These are phyloP conservation scores for Xylaria acuta DNA, from an alignment of 495 filamentous ascomycete species.

Conservation along the genomic window DNA sequence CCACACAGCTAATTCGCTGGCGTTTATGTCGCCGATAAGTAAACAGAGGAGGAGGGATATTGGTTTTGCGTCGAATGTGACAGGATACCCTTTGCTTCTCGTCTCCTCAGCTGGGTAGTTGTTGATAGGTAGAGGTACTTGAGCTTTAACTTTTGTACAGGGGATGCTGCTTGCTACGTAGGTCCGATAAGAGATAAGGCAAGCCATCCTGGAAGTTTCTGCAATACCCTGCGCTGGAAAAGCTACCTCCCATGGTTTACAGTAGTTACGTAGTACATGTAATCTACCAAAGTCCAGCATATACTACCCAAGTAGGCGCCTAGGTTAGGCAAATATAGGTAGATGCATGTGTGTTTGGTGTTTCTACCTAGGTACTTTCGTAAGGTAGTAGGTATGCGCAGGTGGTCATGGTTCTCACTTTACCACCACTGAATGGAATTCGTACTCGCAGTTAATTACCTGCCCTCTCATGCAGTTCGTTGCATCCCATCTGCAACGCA, in stretches of 20 bases:
- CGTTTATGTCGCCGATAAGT: not conserved
- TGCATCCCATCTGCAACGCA: not conserved
- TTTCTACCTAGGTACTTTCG: not conserved
- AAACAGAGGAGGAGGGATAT: too few species aligned
- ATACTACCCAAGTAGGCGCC: too few species aligned
- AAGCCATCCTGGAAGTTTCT: not conserved
- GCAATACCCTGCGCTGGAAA: too few species aligned
- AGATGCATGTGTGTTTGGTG: not conserved
- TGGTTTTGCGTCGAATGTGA: not conserved
- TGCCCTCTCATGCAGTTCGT: not conserved
- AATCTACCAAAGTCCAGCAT: too few species aligned
- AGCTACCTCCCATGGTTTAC: too few species aligned
- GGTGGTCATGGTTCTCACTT: not conserved
- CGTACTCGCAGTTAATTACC: not conserved
- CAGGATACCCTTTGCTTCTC: not conserved
- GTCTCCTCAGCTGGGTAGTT: not conserved
- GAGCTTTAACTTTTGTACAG: constrained; percentile 13
- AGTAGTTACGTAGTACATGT: too few species aligned
- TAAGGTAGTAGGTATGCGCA: not conserved
- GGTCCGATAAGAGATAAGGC: constrained; percentile 26
- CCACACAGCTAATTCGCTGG: not conserved
- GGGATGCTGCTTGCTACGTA: not conserved
- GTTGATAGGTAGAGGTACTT: not conserved
- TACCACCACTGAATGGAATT: not conserved
- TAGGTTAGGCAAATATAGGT: too few species aligned